Evolutionary conservation across 495 filamentous ascomycete species (phyloP).

Genomic region (Aspergillus homomorphus): DNA sequence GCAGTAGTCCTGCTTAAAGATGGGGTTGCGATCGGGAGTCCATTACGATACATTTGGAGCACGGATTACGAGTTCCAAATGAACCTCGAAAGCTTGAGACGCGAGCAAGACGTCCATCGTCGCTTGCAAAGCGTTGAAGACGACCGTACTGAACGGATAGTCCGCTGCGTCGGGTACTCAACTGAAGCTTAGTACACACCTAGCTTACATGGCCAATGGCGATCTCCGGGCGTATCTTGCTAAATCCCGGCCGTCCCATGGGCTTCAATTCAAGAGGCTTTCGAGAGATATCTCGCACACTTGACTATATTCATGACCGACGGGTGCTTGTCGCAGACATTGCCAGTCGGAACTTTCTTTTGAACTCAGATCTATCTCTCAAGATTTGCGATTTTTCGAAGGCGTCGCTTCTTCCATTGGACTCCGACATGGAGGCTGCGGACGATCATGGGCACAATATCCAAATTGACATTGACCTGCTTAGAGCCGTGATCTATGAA

Average conservation of each 20-base stretch:
- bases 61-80: slow-evolving; percentile 19
- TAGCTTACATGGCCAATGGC: slow-evolving; percentile 27
- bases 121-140: slow-evolving; percentile 11
- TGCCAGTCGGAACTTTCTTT: slow-evolving; percentile 27
- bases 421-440: slow-evolving; percentile 24
- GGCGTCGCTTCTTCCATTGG: slow-evolving; percentile 25
- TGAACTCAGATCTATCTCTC: slow-evolving; percentile 28
- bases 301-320: slow-evolving; percentile 24
- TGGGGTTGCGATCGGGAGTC: slow-evolving; percentile 22
- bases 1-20: slow-evolving; percentile 23
- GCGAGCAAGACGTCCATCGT: slow-evolving; percentile 29
- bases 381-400: slow-evolving; percentile 33
- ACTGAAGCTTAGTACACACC: too few relatives aligned
- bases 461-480: slow-evolving; percentile 27
- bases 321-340: slow-evolving; percentile 32
- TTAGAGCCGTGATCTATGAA: slow-evolving; percentile 32
- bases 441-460: slow-evolving; percentile 26
- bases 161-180: slow-evolving; percentile 13
- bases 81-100: slow-evolving; percentile 20
- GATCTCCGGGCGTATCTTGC: slow-evolving; percentile 26
- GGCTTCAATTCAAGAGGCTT: slow-evolving; percentile 29
- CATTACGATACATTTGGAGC: slow-evolving; percentile 21
- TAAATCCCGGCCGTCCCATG: slow-evolving; percentile 15
- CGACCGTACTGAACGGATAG: slow-evolving; percentile 15
- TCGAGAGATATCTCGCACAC: slow-evolving; percentile 26